phyloP scores from a whole-genome alignment of 208 protist species.

The Trichomonas tenax region DNA sequence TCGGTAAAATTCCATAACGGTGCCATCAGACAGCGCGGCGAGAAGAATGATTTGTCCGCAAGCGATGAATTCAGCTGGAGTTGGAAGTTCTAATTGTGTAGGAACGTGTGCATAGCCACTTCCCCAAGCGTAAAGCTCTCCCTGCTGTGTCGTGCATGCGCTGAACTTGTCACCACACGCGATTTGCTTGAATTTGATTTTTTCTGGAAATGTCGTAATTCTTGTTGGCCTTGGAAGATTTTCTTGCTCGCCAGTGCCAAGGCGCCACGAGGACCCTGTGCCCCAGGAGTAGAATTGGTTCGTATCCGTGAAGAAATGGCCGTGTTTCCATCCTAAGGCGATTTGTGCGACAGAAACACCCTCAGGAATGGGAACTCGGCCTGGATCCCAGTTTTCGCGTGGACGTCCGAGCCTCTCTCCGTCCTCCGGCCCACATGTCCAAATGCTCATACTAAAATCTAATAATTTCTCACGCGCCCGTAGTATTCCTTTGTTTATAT shows the following conservation, averaged over 20 bases:
- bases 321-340: constrained; percentile 7
- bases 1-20: background rate
- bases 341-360: background rate
- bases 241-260: background rate
- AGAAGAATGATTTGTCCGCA: background rate
- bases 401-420: background rate
- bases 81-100: background rate
- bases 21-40: background rate
- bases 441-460: background rate
- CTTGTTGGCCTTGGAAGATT: background rate
- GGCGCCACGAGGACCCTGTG: background rate
- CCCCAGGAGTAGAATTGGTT: constrained; percentile 14
- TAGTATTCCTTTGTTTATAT: no score
- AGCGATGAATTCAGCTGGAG: background rate
- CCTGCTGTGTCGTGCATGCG: background rate
- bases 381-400: background rate
- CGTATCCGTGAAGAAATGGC: background rate
- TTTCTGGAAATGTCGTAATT: background rate
- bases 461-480: background rate
- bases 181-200: background rate
- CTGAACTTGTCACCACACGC: background rate
- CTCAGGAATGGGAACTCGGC: background rate
- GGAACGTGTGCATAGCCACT: background rate
- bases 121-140: background rate
- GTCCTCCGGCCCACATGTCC: background rate